phyloP scores from a whole-genome alignment of 2,329 filamentous ascomycete species.

The Westerdykella aurantiaca region DNA sequence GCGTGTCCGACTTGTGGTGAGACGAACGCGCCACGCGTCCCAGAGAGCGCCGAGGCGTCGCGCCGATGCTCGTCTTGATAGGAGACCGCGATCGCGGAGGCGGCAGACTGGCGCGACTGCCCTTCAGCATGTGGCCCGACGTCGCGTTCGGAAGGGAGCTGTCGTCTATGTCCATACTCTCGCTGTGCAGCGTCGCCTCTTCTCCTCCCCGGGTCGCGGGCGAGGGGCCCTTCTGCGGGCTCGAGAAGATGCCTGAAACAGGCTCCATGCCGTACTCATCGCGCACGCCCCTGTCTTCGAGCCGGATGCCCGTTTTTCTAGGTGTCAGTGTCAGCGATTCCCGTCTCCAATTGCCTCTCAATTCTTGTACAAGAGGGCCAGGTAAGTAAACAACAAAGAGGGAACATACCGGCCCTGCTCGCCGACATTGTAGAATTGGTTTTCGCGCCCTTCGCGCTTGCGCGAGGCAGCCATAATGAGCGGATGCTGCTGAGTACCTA shows the following conservation, averaged over 20 bases:
- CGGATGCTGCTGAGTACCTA: conserved; percentile 1
- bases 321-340: conserved; percentile 7
- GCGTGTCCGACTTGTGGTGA: background rate
- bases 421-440: conserved; percentile 37
- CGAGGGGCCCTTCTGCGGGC: conserved; percentile 57
- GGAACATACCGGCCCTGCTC: conserved; percentile 34
- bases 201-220: conserved; percentile 40
- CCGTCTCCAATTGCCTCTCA: too few relatives aligned
- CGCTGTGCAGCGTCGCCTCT: conserved; percentile 46
- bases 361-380: background rate
- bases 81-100: conserved; percentile 54
- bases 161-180: conserved; percentile 59
- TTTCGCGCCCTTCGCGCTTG: conserved; percentile 37
- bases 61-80: conserved; percentile 54
- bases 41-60: conserved; percentile 51
- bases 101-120: conserved; percentile 38
- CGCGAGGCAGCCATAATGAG: conserved; percentile 24
- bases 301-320: conserved; percentile 83
- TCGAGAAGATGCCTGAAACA: conserved; percentile 82
- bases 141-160: conserved; percentile 50
- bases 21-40: background rate
- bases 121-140: conserved; percentile 44
- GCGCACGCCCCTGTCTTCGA: conserved; percentile 71
- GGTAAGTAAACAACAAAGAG: conserved; percentile 5
- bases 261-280: conserved; percentile 92